Evolutionary conservation across 345 rosid species (phyloP), one percentile per base, ranked within the genome.

Genomic region (Murraya paniculata): DNA sequence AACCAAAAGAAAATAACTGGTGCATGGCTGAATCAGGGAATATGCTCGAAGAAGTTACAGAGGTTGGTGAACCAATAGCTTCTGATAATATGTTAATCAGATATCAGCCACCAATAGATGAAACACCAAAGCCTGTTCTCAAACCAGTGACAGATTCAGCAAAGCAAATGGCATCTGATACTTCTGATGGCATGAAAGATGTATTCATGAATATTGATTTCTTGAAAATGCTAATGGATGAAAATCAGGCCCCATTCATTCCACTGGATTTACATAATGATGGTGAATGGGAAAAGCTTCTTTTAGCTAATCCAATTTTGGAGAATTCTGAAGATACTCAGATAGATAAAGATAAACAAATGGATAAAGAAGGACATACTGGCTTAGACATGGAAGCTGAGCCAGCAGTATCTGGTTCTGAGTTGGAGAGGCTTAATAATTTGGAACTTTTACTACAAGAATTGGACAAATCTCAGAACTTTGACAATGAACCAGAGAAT

Each of bases 211-310:
- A 88, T 71, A 78, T 88, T 3, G 98, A 96, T 83, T 87, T 92
- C 58, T 50, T 89, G 85, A 89, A 91, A 64, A 77, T 87, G 45
- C 94, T 93, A 31, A 69, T 90, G 84, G 98, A 94, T 77, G 97
- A 90, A 58, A 90, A 86, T 82, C 92, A 80, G 75, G 78, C 79
- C 9, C 90, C 97, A 4, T 82, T 90, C 73, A 73, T 87, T 73
- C 83, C 91, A 72, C 92, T 90, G 24, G 98, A 94, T 78, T 77
- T 91, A 35, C 86, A 83, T 25, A 94, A 90, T 65, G 97, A 91
- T 82, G 83, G 91, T 57, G 89, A 90, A 19, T 96, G 97, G 97
- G 98, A 88, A 39, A 87, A 90, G 83, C 89, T 92, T 71, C 86
- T 94, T 82, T 81, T 86, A 79, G 85, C 79, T 58, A 83, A 87